Base-by-base conservation (phyloP, 129 eudicot genomes). In the Ambrosia artemisiifolia region DNA sequence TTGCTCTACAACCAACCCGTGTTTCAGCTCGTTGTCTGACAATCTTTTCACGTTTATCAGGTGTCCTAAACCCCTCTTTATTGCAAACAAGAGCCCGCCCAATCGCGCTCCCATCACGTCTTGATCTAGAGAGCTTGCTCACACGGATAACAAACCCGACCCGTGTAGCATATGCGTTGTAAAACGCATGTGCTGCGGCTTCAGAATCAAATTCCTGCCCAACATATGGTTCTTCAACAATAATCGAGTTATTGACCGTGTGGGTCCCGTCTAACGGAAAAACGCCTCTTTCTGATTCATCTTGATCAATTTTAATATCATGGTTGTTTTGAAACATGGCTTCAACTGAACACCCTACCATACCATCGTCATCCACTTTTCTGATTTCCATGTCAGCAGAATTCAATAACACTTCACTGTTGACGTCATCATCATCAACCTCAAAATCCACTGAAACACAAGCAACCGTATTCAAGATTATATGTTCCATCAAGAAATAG, bases 1-100 rank as follows among this genome's bases (percentile, higher is more conserved):
- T 91, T 11, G 97, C 97, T 79, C 91, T 85, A 78, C 97, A 91
- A 35, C 97, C 97, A 65, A 91, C 97, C 82, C 97, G 76, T 12
- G 97, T 91, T 82, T 91, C 97, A 2, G 88, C 92, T 80, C 97
- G 86, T 82, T 88, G 97, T 76, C 97, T 20, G 28, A 91, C 88
- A 63, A 91, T 75, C 54, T 91, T 91, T 60, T 91, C 97, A 36
- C 97, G 95, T 69, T 86, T 91, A 75, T 88, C 97, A 2, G 95
- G 88, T 83, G 84, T 82, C 63, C 92, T 74, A 50, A 80, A 91
- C 13, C 97, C 97, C 79, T 91, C 97, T 85, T 88, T 91, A 33
- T 91, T 91, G 74, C 97, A 91, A 47, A 91, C 97, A 78, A 91
- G 88, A 30, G 97, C 89, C 54, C 97, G 74, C n/a, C 97, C 97